These are phyloP conservation scores for Spergularia azorica DNA, from an alignment of 179 eudicot species.

Conservation along the genomic window DNA sequence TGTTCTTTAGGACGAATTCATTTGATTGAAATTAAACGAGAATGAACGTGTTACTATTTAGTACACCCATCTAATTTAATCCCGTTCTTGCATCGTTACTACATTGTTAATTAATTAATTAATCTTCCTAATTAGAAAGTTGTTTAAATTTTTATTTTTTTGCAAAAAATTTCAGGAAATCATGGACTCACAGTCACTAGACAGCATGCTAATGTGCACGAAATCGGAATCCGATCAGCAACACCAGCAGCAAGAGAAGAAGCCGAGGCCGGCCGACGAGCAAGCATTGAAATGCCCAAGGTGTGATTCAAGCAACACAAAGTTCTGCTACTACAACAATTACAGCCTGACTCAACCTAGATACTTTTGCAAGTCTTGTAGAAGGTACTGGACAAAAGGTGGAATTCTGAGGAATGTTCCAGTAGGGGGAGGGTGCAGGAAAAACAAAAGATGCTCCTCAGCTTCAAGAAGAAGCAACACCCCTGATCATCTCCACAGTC, in stretches of 20 bases:
- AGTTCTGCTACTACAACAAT: constrained; percentile 74
- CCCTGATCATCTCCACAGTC: constrained; percentile 22
- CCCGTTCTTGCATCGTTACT: no score
- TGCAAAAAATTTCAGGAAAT: constrained; percentile 21
- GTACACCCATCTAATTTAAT: no score
- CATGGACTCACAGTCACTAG: constrained; percentile 36
- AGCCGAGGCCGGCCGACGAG: constrained; percentile 42
- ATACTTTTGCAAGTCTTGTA: constrained; percentile 68
- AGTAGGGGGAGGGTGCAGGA: constrained; percentile 66
- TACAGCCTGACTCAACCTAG: constrained; percentile 68
- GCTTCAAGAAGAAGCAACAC: constrained; percentile 20
- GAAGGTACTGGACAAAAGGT: constrained; percentile 71
- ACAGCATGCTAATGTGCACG: constrained; percentile 48
- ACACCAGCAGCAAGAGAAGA: constrained; percentile 26
- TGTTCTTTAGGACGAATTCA: no score
- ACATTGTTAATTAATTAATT: no score
- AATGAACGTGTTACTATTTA: no score
- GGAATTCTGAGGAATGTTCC: constrained; percentile 68
- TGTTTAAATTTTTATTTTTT: background rate
- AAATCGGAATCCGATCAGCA: constrained; percentile 23
- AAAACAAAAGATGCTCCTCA: constrained; percentile 51
- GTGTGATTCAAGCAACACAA: constrained; percentile 66
- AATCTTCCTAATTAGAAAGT: no score
- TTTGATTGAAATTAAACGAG: no score
- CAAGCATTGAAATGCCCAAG: constrained; percentile 56